Conservation (phyloP, 768 basidiomycete genomes). For the Hygrophorus pudorinus region DNA sequence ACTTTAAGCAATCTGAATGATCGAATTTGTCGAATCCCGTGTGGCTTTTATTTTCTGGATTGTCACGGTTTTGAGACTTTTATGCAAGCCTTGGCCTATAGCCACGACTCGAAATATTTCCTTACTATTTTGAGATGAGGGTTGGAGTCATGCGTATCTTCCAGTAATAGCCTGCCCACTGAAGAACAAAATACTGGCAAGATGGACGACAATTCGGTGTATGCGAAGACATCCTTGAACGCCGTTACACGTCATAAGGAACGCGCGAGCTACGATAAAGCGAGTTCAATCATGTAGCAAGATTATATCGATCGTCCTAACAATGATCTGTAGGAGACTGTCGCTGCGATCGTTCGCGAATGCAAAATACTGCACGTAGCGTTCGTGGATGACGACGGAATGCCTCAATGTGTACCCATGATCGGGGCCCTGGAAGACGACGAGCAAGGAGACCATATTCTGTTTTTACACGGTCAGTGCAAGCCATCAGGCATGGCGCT, state of each 20-base stretch:
- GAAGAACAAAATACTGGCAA: neutral
- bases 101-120: too few species aligned
- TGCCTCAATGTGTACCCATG: constrained; percentile 3
- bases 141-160: too few species aligned
- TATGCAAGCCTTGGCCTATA: too few species aligned
- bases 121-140: too few species aligned
- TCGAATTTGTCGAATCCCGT: too few species aligned
- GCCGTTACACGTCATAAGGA: neutral
- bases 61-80: too few species aligned
- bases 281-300: neutral
- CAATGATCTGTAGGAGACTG: too few species aligned
- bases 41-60: too few species aligned
- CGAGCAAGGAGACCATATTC: neutral
- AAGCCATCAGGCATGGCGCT: neutral
- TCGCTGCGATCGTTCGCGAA: neutral
- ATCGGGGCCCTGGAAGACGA: constrained; percentile 1
- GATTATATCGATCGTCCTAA: too few species aligned
- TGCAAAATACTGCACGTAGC: constrained; percentile 1
- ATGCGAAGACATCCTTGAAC: neutral
- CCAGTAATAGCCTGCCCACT: too few species aligned
- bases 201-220: neutral
- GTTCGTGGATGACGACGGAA: neutral
- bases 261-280: constrained; percentile 2
- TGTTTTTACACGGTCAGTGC: neutral
- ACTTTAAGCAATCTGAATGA: too few species aligned